Evolutionary conservation across 345 rosid species (phyloP).

Genomic region (Syzygium oleosum): DNA sequence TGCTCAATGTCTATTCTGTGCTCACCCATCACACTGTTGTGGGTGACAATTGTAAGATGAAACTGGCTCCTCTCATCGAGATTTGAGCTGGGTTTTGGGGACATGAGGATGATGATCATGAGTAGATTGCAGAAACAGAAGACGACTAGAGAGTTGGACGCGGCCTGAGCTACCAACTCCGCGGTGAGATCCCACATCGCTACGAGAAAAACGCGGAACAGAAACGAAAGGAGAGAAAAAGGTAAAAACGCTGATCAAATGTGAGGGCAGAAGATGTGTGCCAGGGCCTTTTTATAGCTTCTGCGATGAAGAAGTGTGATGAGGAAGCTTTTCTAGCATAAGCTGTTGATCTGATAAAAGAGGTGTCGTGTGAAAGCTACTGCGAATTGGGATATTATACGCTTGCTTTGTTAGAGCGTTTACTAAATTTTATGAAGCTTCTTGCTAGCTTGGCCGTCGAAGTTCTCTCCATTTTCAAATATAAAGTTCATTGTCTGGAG

Average conservation of each 20-base stretch:
- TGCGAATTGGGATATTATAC: background rate
- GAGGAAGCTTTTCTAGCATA: slow-evolving; percentile 16
- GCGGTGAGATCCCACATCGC: slow-evolving; percentile 6
- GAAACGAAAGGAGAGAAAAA: background rate
- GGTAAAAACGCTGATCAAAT: background rate
- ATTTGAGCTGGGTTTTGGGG: slow-evolving; percentile 12
- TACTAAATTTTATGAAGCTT: background rate
- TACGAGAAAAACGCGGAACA: background rate
- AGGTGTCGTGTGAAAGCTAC: slow-evolving; percentile 20
- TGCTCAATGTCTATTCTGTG: background rate
- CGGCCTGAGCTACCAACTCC: slow-evolving; percentile 11
- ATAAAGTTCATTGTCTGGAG: background rate
- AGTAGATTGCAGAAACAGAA: slow-evolving; percentile 31
- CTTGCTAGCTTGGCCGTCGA: background rate
- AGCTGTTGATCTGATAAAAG: background rate
- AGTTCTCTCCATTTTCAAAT: background rate
- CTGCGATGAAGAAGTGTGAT: background rate
- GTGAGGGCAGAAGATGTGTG: background rate
- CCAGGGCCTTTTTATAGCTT: background rate
- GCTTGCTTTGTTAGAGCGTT: background rate
- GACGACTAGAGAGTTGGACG: slow-evolving; percentile 21
- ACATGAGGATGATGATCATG: slow-evolving; percentile 12
- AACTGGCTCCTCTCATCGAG: background rate
- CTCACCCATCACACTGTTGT: background rate
- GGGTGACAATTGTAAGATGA: background rate